These are phyloP conservation scores for Aspergillus brasiliensis DNA, from an alignment of 2,329 filamentous ascomycete genomes.

Conservation along the genomic window DNA sequence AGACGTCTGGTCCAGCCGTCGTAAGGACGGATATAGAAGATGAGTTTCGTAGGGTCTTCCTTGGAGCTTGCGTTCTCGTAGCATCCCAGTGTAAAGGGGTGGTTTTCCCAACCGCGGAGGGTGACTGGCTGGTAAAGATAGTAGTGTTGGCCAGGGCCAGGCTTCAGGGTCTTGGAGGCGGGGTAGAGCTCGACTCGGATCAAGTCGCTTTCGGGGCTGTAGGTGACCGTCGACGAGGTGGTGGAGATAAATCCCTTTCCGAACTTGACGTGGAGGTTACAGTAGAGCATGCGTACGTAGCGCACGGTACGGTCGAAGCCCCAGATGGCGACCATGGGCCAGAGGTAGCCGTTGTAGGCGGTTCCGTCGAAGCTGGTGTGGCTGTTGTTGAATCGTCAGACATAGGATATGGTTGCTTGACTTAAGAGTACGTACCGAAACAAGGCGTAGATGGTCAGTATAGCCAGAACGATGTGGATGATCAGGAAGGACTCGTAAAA, in stretches of 20 bases:
- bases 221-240: neutral
- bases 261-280: constrained; percentile 36
- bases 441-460: constrained; percentile 45
- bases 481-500: constrained; percentile 48
- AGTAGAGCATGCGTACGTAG: constrained; percentile 39
- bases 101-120: constrained; percentile 49
- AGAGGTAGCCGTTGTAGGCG: constrained; percentile 52
- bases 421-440: constrained; percentile 26
- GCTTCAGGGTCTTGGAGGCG: neutral
- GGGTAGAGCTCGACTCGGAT: neutral
- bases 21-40: constrained; percentile 36
- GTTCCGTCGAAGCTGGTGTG: constrained; percentile 50
- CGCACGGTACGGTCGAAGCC: constrained; percentile 43
- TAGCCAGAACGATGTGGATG: constrained; percentile 39
- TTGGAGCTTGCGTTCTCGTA: constrained; percentile 43
- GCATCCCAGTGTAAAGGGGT: constrained; percentile 48
- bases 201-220: neutral
- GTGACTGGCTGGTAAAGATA: constrained; percentile 48
- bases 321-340: constrained; percentile 52
- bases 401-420: neutral
- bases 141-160: constrained; percentile 46
- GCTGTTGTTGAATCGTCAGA: constrained; percentile 19
- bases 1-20: constrained; percentile 9
- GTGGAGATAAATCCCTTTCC: neutral
- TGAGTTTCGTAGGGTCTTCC: constrained; percentile 15